A percentile compares a stretch with the other conserved stretches of the same genome.
phyloP scores from a whole-genome alignment of 148 eudicot genomes.

The Salicornia ramosissima region DNA sequence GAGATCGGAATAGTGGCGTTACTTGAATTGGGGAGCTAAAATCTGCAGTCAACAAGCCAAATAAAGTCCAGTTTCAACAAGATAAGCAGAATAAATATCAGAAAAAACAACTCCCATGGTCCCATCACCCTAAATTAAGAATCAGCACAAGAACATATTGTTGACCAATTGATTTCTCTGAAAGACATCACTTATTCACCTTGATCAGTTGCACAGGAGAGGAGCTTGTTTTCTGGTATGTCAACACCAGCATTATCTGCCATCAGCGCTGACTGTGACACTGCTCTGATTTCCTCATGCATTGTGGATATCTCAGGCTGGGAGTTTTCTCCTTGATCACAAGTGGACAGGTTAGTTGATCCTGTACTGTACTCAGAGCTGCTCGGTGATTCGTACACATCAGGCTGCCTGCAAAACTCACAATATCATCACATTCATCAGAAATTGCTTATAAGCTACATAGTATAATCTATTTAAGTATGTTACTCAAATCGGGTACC shows the following conservation, averaged over 20 bases:
- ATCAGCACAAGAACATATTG: not conserved
- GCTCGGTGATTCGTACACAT: constrained; percentile 56
- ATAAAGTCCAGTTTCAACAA: constrained; percentile 18
- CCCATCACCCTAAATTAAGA: no score
- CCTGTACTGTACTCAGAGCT: constrained; percentile 84
- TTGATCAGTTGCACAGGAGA: constrained; percentile 36
- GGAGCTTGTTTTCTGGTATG: constrained; percentile 29
- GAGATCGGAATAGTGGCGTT: constrained; percentile 71
- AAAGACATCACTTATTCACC: constrained; percentile 24
- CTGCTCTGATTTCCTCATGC: constrained; percentile 38
- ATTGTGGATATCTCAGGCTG: constrained; percentile 44
- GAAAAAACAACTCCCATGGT: not conserved
- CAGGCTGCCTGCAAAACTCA: constrained; percentile 54
- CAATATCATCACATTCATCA: constrained; percentile 15
- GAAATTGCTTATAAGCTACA: not conserved
- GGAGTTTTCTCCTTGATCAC: constrained; percentile 45
- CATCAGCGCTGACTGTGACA: constrained; percentile 31
- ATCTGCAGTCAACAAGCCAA: constrained; percentile 39
- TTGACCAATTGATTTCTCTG: not conserved
- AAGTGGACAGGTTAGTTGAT: constrained; percentile 47
- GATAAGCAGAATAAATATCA: constrained; percentile 2
- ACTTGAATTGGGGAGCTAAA: constrained; percentile 72
- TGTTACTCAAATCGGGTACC: no score
- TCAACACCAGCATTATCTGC: constrained; percentile 31
- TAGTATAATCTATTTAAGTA: no score